These are phyloP conservation scores for Verticillium tricorpus DNA, from an alignment of 2,329 filamentous ascomycete species.

Conservation along the genomic window DNA sequence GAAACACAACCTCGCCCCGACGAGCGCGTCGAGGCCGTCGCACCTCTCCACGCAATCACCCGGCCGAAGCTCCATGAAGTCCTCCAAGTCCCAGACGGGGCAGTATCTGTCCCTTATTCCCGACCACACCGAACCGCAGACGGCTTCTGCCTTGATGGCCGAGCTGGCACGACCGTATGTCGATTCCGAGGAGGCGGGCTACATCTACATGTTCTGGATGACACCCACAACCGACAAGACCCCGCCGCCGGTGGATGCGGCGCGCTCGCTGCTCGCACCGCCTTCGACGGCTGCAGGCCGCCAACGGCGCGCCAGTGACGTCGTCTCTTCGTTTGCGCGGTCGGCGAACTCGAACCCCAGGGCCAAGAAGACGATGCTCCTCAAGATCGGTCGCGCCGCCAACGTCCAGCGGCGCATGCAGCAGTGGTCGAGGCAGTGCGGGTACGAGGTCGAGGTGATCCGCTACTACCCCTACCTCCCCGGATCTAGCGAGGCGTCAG, in stretches of 20 bases:
- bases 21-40: constrained; percentile 12
- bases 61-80: constrained; percentile 21
- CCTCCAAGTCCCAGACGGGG: constrained; percentile 30
- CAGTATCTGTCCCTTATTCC: constrained; percentile 67
- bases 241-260: constrained; percentile 52
- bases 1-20: constrained; percentile 11
- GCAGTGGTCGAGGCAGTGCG: constrained; percentile 91
- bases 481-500: constrained; percentile 23
- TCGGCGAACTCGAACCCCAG: constrained; percentile 14
- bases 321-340: constrained; percentile 46
- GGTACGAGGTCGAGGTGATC: constrained; percentile 80
- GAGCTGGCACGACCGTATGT: constrained; percentile 67
- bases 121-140: constrained; percentile 58
- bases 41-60: constrained; percentile 19
- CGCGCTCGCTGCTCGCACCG: constrained; percentile 54
- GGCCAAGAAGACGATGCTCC: constrained; percentile 55
- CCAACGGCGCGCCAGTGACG: constrained; percentile 48
- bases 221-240: constrained; percentile 60
- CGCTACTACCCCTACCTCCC: constrained; percentile 85
- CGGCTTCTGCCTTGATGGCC: constrained; percentile 64
- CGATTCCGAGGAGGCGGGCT: constrained; percentile 75
- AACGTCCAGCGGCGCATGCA: constrained; percentile 91
- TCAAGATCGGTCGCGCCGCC: constrained; percentile 63
- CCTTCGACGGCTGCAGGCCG: constrained; percentile 29
- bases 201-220: constrained; percentile 99